phyloP scores from a whole-genome alignment of 441 rosid species.

The Hura crepitans region DNA sequence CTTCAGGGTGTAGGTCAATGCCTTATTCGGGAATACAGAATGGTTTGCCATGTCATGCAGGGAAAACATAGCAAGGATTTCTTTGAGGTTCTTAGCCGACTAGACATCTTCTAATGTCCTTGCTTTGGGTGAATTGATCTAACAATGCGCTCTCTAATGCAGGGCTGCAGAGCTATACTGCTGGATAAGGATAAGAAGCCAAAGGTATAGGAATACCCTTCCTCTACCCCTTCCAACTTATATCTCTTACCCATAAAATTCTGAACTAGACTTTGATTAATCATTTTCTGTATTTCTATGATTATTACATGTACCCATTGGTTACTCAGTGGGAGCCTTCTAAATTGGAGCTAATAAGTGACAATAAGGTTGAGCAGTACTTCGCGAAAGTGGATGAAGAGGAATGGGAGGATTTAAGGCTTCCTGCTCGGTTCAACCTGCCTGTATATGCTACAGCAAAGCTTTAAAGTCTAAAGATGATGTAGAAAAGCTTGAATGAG shows the following conservation, averaged over 20 bases:
- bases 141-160: conserved; percentile 22
- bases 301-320: not conserved
- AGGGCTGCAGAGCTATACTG: conserved; percentile 93
- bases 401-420: conserved; percentile 70
- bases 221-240: conserved; percentile 4
- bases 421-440: conserved; percentile 50
- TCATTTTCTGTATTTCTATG: not conserved
- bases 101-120: not conserved
- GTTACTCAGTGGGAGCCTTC: conserved; percentile 75
- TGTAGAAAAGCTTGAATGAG: not conserved
- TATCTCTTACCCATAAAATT: not conserved
- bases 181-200: conserved; percentile 88
- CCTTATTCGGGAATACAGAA: conserved; percentile 72
- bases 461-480: conserved; percentile 46
- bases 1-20: conserved; percentile 75
- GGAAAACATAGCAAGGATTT: conserved; percentile 85
- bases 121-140: conserved; percentile 6
- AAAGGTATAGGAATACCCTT: conserved; percentile 40
- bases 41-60: conserved; percentile 72
- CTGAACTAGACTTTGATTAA: not conserved
- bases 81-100: conserved; percentile 50
- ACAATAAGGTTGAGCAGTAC: conserved; percentile 52
- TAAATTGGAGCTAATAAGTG: conserved; percentile 56
- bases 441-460: conserved; percentile 53
- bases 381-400: conserved; percentile 54